A percentile compares a stretch with the other conserved stretches of the same genome.
Conservation (phyloP, 2,329 filamentous ascomycete genomes). For the Colletotrichum coccodes region DNA sequence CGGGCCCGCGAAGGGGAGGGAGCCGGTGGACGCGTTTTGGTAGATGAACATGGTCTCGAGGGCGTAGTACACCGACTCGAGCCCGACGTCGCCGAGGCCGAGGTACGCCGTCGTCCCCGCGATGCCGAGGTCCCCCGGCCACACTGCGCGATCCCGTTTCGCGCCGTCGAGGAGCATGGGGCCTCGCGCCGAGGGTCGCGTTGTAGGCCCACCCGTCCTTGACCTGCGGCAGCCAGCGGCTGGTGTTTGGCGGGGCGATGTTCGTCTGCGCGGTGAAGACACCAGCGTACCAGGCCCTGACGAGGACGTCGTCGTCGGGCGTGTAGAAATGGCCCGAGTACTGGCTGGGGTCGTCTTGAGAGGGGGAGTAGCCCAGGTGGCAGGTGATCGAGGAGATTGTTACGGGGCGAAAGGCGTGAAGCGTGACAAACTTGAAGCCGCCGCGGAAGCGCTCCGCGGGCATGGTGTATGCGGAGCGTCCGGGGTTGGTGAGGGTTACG, state of each 20-base stretch:
- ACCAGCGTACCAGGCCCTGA: constrained; percentile 56
- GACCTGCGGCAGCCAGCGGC: constrained; percentile 48
- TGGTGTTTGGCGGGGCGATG: constrained; percentile 43
- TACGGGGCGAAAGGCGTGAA: constrained; percentile 38
- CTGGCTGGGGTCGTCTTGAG: constrained; percentile 49
- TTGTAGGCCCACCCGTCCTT: constrained; percentile 50
- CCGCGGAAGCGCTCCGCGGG: constrained; percentile 49
- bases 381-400: constrained; percentile 39
- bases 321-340: constrained; percentile 57
- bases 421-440: constrained; percentile 55
- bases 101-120: constrained; percentile 60
- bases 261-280: constrained; percentile 48
- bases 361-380: constrained; percentile 43
- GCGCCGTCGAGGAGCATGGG: constrained; percentile 58
- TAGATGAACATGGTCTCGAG: constrained; percentile 53
- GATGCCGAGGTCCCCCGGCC: constrained; percentile 68
- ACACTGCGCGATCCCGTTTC: constrained; percentile 65
- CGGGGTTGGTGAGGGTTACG: constrained; percentile 26
- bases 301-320: constrained; percentile 54
- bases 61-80: constrained; percentile 57
- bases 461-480: constrained; percentile 23
- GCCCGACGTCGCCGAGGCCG: constrained; percentile 56
- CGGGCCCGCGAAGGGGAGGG: constrained; percentile 38
- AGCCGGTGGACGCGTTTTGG: constrained; percentile 40
- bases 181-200: constrained; percentile 42